Percentiles rank a stretch among this genome's conserved stretches.
These are phyloP conservation scores for Kwoniella sp. DNA, from an alignment of 768 basidiomycete genomes.

Conservation along the genomic window DNA sequence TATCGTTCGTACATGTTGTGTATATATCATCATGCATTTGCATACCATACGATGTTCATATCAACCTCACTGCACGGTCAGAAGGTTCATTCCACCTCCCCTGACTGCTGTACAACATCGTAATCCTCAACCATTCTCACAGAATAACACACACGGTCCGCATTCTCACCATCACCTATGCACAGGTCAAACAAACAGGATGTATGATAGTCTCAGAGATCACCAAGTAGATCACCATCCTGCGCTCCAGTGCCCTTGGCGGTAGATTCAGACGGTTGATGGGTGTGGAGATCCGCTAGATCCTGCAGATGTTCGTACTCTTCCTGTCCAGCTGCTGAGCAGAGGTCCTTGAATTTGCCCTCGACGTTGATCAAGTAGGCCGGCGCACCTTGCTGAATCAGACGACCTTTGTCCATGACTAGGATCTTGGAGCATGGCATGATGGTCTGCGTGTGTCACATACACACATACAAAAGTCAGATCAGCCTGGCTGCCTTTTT, in stretches of 20 bases:
- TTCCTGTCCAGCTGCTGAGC: conserved; percentile 38
- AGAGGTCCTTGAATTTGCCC: conserved; percentile 39
- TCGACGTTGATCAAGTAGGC: conserved; percentile 36
- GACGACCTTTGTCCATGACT: conserved; percentile 48
- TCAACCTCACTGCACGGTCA: too few relatives aligned
- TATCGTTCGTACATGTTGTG: too few relatives aligned
- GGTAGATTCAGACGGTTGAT: too few relatives aligned
- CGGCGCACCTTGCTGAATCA: conserved; percentile 45
- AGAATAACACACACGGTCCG: too few relatives aligned
- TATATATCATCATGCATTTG: too few relatives aligned
- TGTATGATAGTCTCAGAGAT: not conserved
- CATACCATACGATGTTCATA: too few relatives aligned
- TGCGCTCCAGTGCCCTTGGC: too few relatives aligned
- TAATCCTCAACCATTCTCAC: too few relatives aligned
- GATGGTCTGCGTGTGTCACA: conserved; percentile 34
- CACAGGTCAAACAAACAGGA: too few relatives aligned
- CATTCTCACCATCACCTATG: too few relatives aligned
- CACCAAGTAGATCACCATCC: not conserved
- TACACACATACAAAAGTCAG: not conserved
- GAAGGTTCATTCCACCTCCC: too few relatives aligned
- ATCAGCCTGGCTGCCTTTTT: not conserved
- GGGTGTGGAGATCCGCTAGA: conserved; percentile 25
- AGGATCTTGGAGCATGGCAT: conserved; percentile 51
- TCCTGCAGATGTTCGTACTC: conserved; percentile 37
- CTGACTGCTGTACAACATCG: too few relatives aligned